These are phyloP conservation scores for Leonotis leonurus DNA, from an alignment of 257 asterid genomes.

Conservation along the genomic window DNA sequence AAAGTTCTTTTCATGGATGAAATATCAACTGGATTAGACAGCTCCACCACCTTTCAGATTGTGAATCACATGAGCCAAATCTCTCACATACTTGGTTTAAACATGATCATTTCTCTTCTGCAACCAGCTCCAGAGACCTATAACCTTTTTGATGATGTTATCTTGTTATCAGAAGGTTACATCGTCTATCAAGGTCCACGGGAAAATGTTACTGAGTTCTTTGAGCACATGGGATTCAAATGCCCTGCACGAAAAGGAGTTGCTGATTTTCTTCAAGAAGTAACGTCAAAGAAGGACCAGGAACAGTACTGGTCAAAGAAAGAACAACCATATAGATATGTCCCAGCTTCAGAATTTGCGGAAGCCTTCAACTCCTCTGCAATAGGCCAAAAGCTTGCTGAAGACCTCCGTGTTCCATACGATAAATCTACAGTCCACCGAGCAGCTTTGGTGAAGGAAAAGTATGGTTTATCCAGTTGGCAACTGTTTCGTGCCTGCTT, in stretches of 20 bases:
- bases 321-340: conserved; percentile 26
- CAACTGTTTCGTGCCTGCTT: conserved; percentile 33
- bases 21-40: conserved; percentile 52
- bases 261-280: conserved; percentile 61
- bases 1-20: conserved; percentile 44
- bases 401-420: conserved; percentile 29
- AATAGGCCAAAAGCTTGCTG: conserved; percentile 28
- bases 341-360: conserved; percentile 31
- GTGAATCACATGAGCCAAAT: conserved; percentile 37
- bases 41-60: conserved; percentile 52
- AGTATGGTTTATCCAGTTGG: conserved; percentile 37
- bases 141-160: conserved; percentile 44
- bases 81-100: conserved; percentile 27
- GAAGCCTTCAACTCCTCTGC: conserved; percentile 30
- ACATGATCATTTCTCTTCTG: conserved; percentile 43
- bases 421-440: conserved; percentile 31
- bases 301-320: conserved; percentile 38
- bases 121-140: conserved; percentile 63
- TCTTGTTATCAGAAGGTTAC: conserved; percentile 43
- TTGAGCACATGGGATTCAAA: conserved; percentile 36
- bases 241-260: conserved; percentile 52
- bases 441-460: conserved; percentile 33
- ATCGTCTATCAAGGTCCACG: conserved; percentile 54
- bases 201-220: conserved; percentile 30
- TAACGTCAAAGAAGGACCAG: conserved; percentile 47